Evolutionary conservation across 352 stramenopile species (phyloP).

Genomic region (Pythium sukuiense): DNA sequence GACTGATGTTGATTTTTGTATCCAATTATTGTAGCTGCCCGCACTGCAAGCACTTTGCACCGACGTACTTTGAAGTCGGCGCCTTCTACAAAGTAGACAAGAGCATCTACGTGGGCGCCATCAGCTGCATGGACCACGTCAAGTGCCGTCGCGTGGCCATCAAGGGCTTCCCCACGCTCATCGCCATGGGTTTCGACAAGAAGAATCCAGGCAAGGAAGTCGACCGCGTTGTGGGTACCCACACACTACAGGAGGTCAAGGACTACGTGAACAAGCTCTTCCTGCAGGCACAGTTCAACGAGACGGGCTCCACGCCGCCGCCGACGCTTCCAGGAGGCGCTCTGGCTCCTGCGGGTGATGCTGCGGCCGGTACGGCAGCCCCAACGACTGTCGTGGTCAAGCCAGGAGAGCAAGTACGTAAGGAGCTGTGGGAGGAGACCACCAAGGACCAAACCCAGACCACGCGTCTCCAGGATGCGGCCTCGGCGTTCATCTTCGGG

Average conservation of each 20-base stretch:
- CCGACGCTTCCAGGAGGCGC: not conserved
- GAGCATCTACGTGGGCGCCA: conserved; percentile 67
- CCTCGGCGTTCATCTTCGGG: conserved; percentile 78
- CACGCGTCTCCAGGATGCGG: conserved; percentile 74
- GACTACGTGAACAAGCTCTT: conserved; percentile 68
- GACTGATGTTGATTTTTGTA: conserved; percentile 19
- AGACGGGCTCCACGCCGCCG: conserved; percentile 59
- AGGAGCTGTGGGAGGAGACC: conserved; percentile 74
- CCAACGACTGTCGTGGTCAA: conserved; percentile 25
- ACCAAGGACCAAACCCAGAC: conserved; percentile 73
- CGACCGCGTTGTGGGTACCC: conserved; percentile 73
- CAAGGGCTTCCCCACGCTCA: conserved; percentile 81
- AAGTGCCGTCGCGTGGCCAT: conserved; percentile 77
- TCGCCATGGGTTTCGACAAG: conserved; percentile 80
- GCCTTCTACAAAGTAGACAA: conserved; percentile 74
- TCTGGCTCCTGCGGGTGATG: not conserved
- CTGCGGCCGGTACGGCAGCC: conserved; percentile 8
- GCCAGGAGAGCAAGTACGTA: conserved; percentile 41
- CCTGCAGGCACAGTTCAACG: conserved; percentile 63
- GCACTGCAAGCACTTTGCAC: conserved; percentile 80
- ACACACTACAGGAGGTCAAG: conserved; percentile 78
- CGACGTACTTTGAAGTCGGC: conserved; percentile 57
- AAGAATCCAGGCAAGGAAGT: conserved; percentile 60
- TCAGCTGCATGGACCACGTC: conserved; percentile 88
- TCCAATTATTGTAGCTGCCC: conserved; percentile 66